Evolutionary conservation across 2,329 filamentous ascomycete genomes (phyloP), one percentile per base, ranked within the genome.

Genomic region (Myriangium duriaei): DNA sequence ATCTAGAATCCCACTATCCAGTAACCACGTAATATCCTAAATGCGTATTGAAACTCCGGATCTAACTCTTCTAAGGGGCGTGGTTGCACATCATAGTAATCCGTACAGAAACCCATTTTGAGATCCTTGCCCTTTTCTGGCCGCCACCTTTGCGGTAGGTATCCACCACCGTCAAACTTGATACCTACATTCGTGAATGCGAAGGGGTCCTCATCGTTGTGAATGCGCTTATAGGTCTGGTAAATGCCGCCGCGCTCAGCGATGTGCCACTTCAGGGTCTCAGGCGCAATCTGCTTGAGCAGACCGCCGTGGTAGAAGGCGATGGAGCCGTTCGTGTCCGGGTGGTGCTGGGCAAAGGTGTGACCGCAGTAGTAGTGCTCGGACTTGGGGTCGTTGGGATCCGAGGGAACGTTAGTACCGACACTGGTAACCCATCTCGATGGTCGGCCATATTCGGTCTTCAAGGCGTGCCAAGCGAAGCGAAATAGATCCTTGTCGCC

Each of bases 401-500:
- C 21, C 7, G 21, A 26, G 21, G 21, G 21, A n/a, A 26, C 21
- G 16, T 49, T 30, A 10, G 47, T 52, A n/a, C 54, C 54, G 15
- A 57, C 47, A 30, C 46, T 50, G 15, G 54, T 51, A 12, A 57
- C 45, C 51, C 52, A 56, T 39, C 49, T 50, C 9, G 39, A 40
- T 9, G 55, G 55, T 26, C 33, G 40, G 11, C 55, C 55, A 37
- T 50, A 57, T 30, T 45, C 33, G 3, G 54, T 58, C 41, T 51
- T 52, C 14, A 58, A 47, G 11, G 55, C 55, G 35, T 57, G 51
- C 55, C 55, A 57, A 4, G 55, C 52, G 41, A 56, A 56, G 15
- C 55, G 47, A 37, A 54, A 58, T 11, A 49, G 51, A 46, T 60
- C 57, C 41, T 60, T 60, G 47, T 60, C 57, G 15, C 57, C 57